Evolutionary conservation across 148 eudicot genomes (phyloP).

Genomic region (Arbutus unedo): DNA sequence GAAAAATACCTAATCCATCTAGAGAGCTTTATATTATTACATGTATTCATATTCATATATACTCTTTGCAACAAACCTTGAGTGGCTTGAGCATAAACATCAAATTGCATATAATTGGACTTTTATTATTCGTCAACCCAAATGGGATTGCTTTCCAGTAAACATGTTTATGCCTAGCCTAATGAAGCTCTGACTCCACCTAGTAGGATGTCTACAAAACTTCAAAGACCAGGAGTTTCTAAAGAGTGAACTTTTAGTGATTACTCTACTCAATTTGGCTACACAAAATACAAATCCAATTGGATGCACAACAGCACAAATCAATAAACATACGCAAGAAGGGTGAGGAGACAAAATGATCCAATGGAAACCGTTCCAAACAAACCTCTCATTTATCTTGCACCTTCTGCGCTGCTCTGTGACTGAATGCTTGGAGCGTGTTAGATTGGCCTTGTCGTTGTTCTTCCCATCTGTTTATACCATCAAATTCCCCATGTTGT

Average conservation of each 20-base stretch:
- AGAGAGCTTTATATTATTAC: not conserved
- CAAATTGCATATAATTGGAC: not conserved
- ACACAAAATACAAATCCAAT: not conserved
- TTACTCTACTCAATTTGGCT: not conserved
- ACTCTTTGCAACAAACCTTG: not conserved
- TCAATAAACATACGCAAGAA: not conserved
- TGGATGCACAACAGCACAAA: not conserved
- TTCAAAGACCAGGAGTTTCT: not conserved
- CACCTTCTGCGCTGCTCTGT: conserved; percentile 93
- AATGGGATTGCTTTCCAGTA: not conserved
- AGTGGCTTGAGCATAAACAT: not conserved
- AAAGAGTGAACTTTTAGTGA: too few relatives aligned
- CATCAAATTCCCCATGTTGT: conserved; percentile 4
- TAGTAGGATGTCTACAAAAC: not conserved
- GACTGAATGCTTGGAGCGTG: conserved; percentile 85
- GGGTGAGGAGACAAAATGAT: not conserved
- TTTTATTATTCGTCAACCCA: not conserved
- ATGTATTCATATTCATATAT: not conserved
- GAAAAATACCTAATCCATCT: not conserved
- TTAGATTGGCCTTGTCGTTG: conserved; percentile 60
- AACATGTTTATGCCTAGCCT: not conserved
- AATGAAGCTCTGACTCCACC: not conserved
- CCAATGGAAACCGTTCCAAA: not conserved
- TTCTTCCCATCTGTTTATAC: conserved; percentile 60
- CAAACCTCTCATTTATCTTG: conserved; percentile 90